Percentiles rank a stretch among this genome's conserved stretches.
These are phyloP conservation scores for Colletotrichum sp. DNA, from an alignment of 2,329 filamentous ascomycete species.

Conservation along the genomic window DNA sequence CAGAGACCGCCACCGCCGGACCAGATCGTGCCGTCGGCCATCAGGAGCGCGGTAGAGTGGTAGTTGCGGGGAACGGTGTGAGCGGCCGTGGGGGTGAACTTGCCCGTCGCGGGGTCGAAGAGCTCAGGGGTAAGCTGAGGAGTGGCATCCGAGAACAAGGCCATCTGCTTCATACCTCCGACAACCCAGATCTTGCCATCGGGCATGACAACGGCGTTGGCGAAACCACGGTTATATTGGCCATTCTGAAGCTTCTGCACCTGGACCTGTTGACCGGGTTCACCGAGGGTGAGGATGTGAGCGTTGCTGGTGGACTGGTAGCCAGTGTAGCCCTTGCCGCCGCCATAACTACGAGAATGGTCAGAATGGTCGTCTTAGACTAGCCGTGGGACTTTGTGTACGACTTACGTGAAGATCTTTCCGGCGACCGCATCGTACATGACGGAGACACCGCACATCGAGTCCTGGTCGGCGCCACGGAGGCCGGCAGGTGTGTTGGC, in stretches of 20 bases:
- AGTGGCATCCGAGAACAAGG: slow-evolving; percentile 49
- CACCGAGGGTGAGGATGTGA: slow-evolving; percentile 53
- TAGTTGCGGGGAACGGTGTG: slow-evolving; percentile 50
- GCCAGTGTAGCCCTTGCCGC: slow-evolving; percentile 48
- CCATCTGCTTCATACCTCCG: slow-evolving; percentile 46
- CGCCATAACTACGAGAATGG: slow-evolving; percentile 40
- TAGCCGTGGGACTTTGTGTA: rapidly evolving
- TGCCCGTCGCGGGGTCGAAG: slow-evolving; percentile 40
- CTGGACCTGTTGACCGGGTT: slow-evolving; percentile 20
- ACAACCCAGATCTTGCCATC: slow-evolving; percentile 51
- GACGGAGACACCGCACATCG: slow-evolving; percentile 60
- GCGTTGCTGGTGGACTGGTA: slow-evolving; percentile 46
- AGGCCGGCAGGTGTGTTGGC: slow-evolving; percentile 42
- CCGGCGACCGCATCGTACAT: slow-evolving; percentile 66
- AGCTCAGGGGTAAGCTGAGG: slow-evolving; percentile 48
- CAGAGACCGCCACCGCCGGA: slow-evolving; percentile 60
- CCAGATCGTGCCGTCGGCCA: slow-evolving; percentile 55
- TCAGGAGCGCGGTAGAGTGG: slow-evolving; percentile 52
- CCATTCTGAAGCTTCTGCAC: background rate
- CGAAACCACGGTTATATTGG: slow-evolving; percentile 43
- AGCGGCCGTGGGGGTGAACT: slow-evolving; percentile 25
- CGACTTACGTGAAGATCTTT: slow-evolving; percentile 51
- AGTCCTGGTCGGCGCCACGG: slow-evolving; percentile 46
- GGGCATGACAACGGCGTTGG: slow-evolving; percentile 50
- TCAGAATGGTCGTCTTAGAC: background rate